phyloP scores from a whole-genome alignment of 2,329 filamentous ascomycete species.

The Xylaria multiplex region DNA sequence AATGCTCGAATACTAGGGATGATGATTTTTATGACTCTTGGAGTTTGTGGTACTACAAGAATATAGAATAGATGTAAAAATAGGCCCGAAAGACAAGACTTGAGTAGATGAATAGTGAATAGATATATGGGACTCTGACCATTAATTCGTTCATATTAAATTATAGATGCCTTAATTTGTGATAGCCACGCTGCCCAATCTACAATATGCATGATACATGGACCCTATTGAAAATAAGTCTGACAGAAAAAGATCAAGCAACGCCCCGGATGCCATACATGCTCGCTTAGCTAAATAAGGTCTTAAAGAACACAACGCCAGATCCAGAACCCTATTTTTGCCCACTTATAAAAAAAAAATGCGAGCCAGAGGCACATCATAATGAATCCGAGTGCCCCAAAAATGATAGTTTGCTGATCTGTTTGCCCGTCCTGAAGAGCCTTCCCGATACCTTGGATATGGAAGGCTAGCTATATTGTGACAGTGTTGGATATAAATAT shows the following conservation, averaged over 20 bases:
- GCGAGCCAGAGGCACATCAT: conserved; percentile 11
- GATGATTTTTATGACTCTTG: background rate
- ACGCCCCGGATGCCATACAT: conserved; percentile 29
- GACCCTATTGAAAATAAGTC: conserved; percentile 16
- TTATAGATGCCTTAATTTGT: background rate
- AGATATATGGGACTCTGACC: background rate
- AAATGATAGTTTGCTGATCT: background rate
- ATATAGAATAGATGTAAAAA: background rate
- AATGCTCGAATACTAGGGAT: background rate
- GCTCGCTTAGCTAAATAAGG: conserved; percentile 28
- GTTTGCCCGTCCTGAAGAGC: background rate
- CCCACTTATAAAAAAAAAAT: conserved; percentile 4
- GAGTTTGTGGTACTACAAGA: background rate
- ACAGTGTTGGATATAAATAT: conserved; percentile 7
- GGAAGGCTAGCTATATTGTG: background rate
- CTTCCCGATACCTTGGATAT: background rate
- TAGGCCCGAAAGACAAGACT: background rate
- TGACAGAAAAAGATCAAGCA: conserved; percentile 17
- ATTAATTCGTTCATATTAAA: conserved; percentile 15
- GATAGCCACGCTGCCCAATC: conserved; percentile 5
- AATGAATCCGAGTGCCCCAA: background rate
- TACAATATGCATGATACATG: conserved; percentile 24
- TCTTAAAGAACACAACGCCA: conserved; percentile 18
- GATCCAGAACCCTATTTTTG: conserved; percentile 12
- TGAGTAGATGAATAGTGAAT: background rate